These are phyloP conservation scores for Stevia rebaudiana DNA, from an alignment of 140 eudicot genomes.

Conservation along the genomic window DNA sequence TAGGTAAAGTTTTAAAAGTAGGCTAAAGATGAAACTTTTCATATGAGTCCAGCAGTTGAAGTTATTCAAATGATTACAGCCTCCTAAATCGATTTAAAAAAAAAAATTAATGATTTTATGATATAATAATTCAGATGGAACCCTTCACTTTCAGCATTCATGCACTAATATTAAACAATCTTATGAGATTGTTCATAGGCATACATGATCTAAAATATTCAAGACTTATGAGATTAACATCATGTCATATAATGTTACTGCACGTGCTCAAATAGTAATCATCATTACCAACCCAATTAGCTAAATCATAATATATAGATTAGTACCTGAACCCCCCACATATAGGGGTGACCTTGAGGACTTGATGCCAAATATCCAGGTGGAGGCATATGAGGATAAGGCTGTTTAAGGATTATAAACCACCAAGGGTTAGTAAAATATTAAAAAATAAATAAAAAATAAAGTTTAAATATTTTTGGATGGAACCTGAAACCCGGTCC, in stretches of 20 bases:
- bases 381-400: slow-evolving; percentile 83
- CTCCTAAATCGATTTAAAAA: not conserved
- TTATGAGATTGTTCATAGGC: too few species aligned
- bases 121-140: too few species aligned
- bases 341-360: slow-evolving; percentile 97
- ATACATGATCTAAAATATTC: not conserved
- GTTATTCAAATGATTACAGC: not conserved
- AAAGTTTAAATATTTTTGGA: not conserved
- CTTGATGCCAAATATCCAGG: slow-evolving; percentile 91
- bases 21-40: not conserved
- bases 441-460: not conserved
- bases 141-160: slow-evolving; percentile 6
- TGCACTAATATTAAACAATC: not conserved
- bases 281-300: not conserved
- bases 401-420: slow-evolving; percentile 44
- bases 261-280: not conserved
- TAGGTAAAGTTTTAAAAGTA: not conserved
- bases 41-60: not conserved
- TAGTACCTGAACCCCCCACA: slow-evolving; percentile 99
- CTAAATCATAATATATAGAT: not conserved
- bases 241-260: not conserved
- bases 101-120: not conserved
- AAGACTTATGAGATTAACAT: not conserved
- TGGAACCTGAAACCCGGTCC: slow-evolving; percentile 90
- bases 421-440: slow-evolving; percentile 20